These are phyloP conservation scores for Penicillium sp. DNA, from an alignment of 2,329 filamentous ascomycete species.

Conservation along the genomic window DNA sequence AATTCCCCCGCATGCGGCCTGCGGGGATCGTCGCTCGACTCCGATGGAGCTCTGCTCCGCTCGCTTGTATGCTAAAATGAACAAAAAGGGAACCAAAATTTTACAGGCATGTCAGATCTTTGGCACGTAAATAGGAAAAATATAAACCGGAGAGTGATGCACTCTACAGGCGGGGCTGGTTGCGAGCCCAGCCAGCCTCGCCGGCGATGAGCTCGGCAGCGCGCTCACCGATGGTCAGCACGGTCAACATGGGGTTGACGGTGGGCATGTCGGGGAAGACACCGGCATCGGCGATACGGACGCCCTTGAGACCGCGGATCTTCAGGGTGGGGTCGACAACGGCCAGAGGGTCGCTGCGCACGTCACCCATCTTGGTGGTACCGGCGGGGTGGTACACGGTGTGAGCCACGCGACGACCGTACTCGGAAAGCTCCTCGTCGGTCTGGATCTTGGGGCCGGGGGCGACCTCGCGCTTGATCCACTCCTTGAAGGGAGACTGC, in stretches of 20 bases:
- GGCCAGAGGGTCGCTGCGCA: slow-evolving; percentile 66
- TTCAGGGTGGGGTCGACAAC: slow-evolving; percentile 78
- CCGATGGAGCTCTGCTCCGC: slow-evolving; percentile 13
- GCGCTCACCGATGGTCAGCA: slow-evolving; percentile 79
- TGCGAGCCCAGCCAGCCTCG: slow-evolving; percentile 67
- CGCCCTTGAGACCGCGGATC: slow-evolving; percentile 69
- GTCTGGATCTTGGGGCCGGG: slow-evolving; percentile 72
- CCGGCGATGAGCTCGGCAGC: slow-evolving; percentile 80
- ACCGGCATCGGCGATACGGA: slow-evolving; percentile 83
- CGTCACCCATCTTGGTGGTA: slow-evolving; percentile 87
- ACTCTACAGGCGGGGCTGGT: slow-evolving; percentile 56
- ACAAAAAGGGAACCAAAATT: slow-evolving; percentile 16
- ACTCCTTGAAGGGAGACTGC: slow-evolving; percentile 75
- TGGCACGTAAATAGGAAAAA: neutral
- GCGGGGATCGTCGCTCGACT: neutral
- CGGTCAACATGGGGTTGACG: slow-evolving; percentile 90
- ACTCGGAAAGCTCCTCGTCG: slow-evolving; percentile 79
- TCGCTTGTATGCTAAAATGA: slow-evolving; percentile 26
- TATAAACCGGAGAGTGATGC: neutral
- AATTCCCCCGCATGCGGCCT: neutral
- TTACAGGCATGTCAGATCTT: slow-evolving; percentile 22
- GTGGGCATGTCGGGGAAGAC: slow-evolving; percentile 85
- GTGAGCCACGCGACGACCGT: slow-evolving; percentile 78
- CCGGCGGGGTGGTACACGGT: slow-evolving; percentile 90
- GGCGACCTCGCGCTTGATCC: slow-evolving; percentile 80